A percentile compares a stretch with the other conserved stretches of the same genome.
Evolutionary conservation across 2,329 filamentous ascomycete genomes (phyloP).

Genomic region (Penicillium sp.): DNA sequence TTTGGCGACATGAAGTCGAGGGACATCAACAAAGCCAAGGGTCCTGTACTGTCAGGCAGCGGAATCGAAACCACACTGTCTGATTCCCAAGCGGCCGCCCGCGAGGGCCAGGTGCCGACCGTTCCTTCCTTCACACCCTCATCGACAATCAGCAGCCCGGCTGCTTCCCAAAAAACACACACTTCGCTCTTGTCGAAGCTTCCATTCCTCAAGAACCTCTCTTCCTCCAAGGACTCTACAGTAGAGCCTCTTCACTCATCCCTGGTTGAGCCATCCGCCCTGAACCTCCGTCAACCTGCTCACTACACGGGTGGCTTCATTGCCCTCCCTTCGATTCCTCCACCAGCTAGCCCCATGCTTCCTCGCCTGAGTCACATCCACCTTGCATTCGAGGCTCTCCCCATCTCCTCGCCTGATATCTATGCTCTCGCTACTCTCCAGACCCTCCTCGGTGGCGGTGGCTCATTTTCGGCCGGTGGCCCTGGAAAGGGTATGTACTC

Average conservation of each 20-base stretch:
- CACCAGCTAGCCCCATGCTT: conserved; percentile 65
- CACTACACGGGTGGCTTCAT: conserved; percentile 93
- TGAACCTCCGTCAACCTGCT: conserved; percentile 57
- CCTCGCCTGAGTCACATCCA: conserved; percentile 86
- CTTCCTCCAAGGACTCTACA: conserved; percentile 57
- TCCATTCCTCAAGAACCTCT: conserved; percentile 82
- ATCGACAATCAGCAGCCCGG: conserved; percentile 29
- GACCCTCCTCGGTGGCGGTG: conserved; percentile 87
- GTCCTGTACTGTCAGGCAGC: conserved; percentile 45
- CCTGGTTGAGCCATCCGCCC: conserved; percentile 36
- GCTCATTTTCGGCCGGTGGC: conserved; percentile 91
- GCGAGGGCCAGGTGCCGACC: conserved; percentile 29
- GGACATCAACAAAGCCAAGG: conserved; percentile 41
- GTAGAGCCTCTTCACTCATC: conserved; percentile 47
- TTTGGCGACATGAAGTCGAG: conserved; percentile 78
- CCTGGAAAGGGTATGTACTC: conserved; percentile 99
- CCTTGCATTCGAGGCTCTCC: conserved; percentile 87
- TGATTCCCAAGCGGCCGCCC: conserved; percentile 20
- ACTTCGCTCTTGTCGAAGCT: conserved; percentile 70
- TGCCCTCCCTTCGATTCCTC: conserved; percentile 69
- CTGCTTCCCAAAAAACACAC: conserved; percentile 38
- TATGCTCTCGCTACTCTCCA: conserved; percentile 93
- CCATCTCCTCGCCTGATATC: conserved; percentile 82
- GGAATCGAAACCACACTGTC: conserved; percentile 50
- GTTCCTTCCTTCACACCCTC: conserved; percentile 36